phyloP scores from a whole-genome alignment of 2,329 filamentous ascomycete genomes.

The Apiospora malaysiana region DNA sequence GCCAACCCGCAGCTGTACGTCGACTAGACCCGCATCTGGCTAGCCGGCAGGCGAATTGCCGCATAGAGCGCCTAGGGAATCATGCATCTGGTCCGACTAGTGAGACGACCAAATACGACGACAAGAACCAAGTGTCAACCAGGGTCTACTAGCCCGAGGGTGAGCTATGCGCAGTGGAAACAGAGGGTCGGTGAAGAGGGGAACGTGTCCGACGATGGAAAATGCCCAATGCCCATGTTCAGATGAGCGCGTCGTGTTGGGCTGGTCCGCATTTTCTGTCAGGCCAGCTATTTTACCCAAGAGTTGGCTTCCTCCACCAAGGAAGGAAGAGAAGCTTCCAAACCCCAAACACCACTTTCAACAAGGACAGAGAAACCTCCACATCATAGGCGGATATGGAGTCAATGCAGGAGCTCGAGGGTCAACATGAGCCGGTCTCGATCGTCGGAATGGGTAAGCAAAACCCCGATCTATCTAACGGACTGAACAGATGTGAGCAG shows the following conservation, averaged over 20 bases:
- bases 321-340: neutral
- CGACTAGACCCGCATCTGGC: slow-evolving; percentile 1
- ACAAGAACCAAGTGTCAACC: neutral
- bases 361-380: neutral
- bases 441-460: slow-evolving; percentile 21
- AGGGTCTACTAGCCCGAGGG: neutral
- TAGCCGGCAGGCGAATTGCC: slow-evolving; percentile 4
- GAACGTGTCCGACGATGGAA: neutral
- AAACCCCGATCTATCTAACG: neutral
- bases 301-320: neutral
- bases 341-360: neutral
- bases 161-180: neutral
- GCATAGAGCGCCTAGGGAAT: slow-evolving; percentile 6
- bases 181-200: slow-evolving; percentile 4
- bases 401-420: neutral
- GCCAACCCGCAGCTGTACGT: slow-evolving; percentile 1
- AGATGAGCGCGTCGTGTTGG: neutral
- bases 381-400: slow-evolving; percentile 16
- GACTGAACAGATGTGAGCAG: neutral
- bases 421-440: slow-evolving; percentile 19
- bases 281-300: neutral
- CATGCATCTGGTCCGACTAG: slow-evolving; percentile 13
- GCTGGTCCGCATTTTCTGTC: slow-evolving; percentile 11
- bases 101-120: slow-evolving; percentile 7
- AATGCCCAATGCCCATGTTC: neutral